These are phyloP conservation scores for Plasmodium coatneyi DNA, from an alignment of 169 alveolate species.

Conservation along the genomic window DNA sequence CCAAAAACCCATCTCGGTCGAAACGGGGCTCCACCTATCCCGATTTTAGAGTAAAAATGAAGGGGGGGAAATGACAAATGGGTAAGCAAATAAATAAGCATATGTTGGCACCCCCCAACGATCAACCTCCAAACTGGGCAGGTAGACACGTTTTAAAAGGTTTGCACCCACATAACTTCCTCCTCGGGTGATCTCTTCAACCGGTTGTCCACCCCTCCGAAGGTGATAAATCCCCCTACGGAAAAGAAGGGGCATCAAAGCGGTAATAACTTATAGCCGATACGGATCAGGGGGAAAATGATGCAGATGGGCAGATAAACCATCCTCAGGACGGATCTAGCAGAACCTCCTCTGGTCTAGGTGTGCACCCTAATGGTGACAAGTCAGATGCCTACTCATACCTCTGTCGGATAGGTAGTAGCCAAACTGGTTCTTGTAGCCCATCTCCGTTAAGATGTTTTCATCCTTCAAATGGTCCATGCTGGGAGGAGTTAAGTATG, in stretches of 20 bases:
- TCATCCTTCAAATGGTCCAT: slow-evolving; percentile 46
- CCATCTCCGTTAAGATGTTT: slow-evolving; percentile 22
- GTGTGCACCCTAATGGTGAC: not conserved
- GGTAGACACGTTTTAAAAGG: not conserved
- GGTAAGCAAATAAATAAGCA: not conserved
- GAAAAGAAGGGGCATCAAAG: not conserved
- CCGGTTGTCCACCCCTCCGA: slow-evolving; percentile 83
- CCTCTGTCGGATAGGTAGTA: slow-evolving; percentile 56
- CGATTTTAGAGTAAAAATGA: not conserved
- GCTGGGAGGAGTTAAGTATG: slow-evolving; percentile 1
- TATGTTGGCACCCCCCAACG: not conserved
- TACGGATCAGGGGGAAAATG: not conserved
- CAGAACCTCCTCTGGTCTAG: not conserved
- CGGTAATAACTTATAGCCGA: not conserved
- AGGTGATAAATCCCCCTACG: slow-evolving; percentile 81
- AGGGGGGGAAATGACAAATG: not conserved
- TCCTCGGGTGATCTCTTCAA: slow-evolving; percentile 80
- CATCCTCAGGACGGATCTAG: not conserved
- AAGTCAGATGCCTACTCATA: not conserved
- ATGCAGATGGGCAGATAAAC: not conserved
- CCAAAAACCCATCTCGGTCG: slow-evolving; percentile 75
- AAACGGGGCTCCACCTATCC: slow-evolving; percentile 69
- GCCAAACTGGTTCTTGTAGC: slow-evolving; percentile 51
- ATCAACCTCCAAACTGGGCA: slow-evolving; percentile 23
- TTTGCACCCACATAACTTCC: slow-evolving; percentile 54